Percentiles rank a stretch among this genome's conserved stretches.
phyloP scores from a whole-genome alignment of 805 yeast genomes.

The Kuraishia hungarica region DNA sequence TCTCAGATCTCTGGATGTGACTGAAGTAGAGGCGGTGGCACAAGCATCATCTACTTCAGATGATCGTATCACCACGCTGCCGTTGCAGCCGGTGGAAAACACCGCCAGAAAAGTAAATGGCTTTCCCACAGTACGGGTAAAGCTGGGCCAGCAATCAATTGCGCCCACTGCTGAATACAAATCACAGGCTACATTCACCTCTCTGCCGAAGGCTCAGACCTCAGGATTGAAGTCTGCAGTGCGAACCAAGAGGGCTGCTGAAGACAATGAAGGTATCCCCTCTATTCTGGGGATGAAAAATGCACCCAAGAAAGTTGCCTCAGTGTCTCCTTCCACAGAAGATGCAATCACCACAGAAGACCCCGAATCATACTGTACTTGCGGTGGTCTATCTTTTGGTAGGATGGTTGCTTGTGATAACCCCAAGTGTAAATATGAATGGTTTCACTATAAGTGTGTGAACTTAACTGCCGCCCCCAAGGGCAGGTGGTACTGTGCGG shows the following conservation, averaged over 20 bases:
- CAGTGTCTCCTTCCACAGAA: neutral
- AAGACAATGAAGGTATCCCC: neutral
- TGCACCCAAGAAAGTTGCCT: too few species aligned
- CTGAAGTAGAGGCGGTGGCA: neutral
- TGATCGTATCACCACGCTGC: neutral
- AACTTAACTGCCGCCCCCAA: slow-evolving; percentile 82
- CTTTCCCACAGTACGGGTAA: neutral
- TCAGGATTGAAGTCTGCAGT: neutral
- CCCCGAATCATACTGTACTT: slow-evolving; percentile 33
- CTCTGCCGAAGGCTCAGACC: neutral
- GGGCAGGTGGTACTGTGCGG: slow-evolving; percentile 92
- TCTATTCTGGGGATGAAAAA: too few species aligned
- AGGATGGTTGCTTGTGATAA: slow-evolving; percentile 97
- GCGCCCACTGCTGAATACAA: neutral
- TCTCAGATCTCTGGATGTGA: neutral
- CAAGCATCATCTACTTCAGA: neutral
- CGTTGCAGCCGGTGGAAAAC: neutral
- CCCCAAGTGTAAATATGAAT: slow-evolving; percentile 77
- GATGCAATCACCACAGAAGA: slow-evolving; percentile 2
- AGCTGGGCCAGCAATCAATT: neutral
- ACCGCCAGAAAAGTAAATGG: neutral
- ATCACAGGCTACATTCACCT: neutral
- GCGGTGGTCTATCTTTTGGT: slow-evolving; percentile 55
- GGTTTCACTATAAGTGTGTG: slow-evolving; percentile 97
- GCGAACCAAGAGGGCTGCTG: neutral